Evolutionary conservation across 768 basidiomycete species (phyloP).

Genomic region (Glaciozyma antarctica): DNA sequence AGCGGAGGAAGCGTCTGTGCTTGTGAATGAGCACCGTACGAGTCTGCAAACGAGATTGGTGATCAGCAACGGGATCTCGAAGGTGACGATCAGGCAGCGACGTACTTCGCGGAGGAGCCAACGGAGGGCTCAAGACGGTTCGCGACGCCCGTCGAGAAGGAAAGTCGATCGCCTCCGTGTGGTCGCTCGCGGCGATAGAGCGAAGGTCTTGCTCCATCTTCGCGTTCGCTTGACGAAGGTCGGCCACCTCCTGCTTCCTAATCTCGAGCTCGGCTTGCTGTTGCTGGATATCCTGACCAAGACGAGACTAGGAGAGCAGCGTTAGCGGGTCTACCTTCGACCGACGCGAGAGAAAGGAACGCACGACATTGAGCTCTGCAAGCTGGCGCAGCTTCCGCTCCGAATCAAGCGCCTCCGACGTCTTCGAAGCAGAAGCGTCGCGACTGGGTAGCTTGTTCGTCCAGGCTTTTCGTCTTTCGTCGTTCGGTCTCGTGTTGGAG

Average conservation of each 20-base stretch:
- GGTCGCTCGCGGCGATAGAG: conserved; percentile 22
- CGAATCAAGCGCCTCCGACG: conserved; percentile 23
- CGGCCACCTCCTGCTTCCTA: conserved; percentile 4
- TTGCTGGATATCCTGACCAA: conserved; percentile 24
- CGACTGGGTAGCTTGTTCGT: not conserved
- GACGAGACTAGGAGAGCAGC: conserved; percentile 4
- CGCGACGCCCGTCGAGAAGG: not conserved
- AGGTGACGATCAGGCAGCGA: too few species aligned
- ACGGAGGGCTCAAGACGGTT: too few species aligned
- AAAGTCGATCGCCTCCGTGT: conserved; percentile 5
- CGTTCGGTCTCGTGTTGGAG: conserved; percentile 25
- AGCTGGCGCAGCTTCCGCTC: conserved; percentile 33
- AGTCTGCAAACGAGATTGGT: too few species aligned
- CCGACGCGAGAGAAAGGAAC: not conserved
- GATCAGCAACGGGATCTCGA: too few species aligned
- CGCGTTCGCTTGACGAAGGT: conserved; percentile 4
- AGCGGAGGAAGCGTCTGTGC: too few species aligned
- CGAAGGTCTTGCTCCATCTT: conserved; percentile 23
- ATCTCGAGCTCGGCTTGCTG: conserved; percentile 8
- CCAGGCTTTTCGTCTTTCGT: conserved; percentile 15
- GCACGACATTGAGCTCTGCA: conserved; percentile 33
- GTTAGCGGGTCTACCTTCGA: not conserved
- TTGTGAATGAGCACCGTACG: too few species aligned
- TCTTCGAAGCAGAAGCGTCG: conserved; percentile 4
- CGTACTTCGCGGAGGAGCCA: too few species aligned